A percentile compares a stretch with the other conserved stretches of the same genome.
phyloP scores from a whole-genome alignment of 2,329 filamentous ascomycete genomes.

The Parafenestella ontariensis region DNA sequence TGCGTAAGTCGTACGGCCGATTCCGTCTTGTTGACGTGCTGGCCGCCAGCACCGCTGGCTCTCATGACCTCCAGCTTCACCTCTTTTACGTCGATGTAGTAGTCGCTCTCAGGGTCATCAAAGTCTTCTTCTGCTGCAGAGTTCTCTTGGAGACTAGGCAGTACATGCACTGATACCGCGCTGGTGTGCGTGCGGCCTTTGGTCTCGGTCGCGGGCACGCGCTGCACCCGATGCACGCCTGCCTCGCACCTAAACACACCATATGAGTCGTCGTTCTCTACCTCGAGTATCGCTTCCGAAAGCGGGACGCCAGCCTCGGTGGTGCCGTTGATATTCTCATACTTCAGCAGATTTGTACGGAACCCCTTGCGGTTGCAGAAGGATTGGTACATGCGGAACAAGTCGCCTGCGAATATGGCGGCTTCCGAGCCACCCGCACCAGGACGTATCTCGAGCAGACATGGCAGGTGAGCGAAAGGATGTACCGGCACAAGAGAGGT shows the following conservation, averaged over 20 bases:
- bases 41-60: slow-evolving; percentile 88
- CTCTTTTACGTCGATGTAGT: slow-evolving; percentile 85
- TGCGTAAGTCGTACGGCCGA: slow-evolving; percentile 94
- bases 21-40: slow-evolving; percentile 99
- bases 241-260: slow-evolving; percentile 83
- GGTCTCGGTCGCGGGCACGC: slow-evolving; percentile 87
- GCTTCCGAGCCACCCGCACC: slow-evolving; percentile 93
- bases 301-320: slow-evolving; percentile 70
- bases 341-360: slow-evolving; percentile 74
- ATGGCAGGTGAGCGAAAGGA: slow-evolving; percentile 88
- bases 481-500: slow-evolving; percentile 83
- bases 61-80: slow-evolving; percentile 89
- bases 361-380: slow-evolving; percentile 76
- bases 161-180: slow-evolving; percentile 88
- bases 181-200: slow-evolving; percentile 94
- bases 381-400: slow-evolving; percentile 87
- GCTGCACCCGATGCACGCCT: slow-evolving; percentile 93
- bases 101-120: slow-evolving; percentile 87
- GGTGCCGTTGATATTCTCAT: slow-evolving; percentile 74
- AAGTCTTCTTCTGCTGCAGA: slow-evolving; percentile 63
- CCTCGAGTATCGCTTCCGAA: slow-evolving; percentile 86
- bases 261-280: slow-evolving; percentile 79
- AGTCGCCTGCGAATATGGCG: slow-evolving; percentile 83
- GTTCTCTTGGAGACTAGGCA: slow-evolving; percentile 78
- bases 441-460: slow-evolving; percentile 88